Evolutionary conservation across 2,329 filamentous ascomycete genomes (phyloP).

Genomic region (Huntiella abstrusa): DNA sequence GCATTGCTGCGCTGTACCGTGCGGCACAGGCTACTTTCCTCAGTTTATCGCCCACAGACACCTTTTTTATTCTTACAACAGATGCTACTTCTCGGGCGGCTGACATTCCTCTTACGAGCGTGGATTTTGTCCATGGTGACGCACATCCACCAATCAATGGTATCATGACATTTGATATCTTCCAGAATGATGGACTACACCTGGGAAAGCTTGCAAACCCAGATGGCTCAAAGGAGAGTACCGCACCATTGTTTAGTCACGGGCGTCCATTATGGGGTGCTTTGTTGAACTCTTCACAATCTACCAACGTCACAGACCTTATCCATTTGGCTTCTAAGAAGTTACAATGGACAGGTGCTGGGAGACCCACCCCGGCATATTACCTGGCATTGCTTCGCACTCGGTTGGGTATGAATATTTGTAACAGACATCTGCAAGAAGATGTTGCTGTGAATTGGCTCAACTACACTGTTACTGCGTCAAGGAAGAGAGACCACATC

Average conservation of each 20-base stretch:
- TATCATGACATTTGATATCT: slow-evolving; percentile 6
- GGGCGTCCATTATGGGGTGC: slow-evolving; percentile 10
- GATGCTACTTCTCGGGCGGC: neutral
- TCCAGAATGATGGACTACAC: neutral
- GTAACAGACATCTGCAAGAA: slow-evolving; percentile 1
- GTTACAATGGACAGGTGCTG: neutral
- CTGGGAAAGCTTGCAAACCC: neutral
- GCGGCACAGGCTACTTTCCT: slow-evolving; percentile 10
- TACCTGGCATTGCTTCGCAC: slow-evolving; percentile 6
- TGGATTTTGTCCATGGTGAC: slow-evolving; percentile 3
- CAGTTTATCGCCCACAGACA: neutral
- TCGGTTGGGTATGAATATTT: slow-evolving; percentile 1
- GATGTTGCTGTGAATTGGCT: slow-evolving; percentile 7
- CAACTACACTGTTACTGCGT: slow-evolving; percentile 6
- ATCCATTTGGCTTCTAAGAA: slow-evolving; percentile 7
- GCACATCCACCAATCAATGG: slow-evolving; percentile 8
- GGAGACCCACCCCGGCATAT: slow-evolving; percentile 3
- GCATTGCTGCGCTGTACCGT: slow-evolving; percentile 4
- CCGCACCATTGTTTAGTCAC: slow-evolving; percentile 2
- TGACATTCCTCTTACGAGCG: neutral
- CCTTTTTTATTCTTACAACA: slow-evolving; percentile 6
- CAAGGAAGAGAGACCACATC: slow-evolving; percentile 4
- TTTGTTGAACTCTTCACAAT: slow-evolving; percentile 3
- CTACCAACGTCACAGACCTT: slow-evolving; percentile 4
- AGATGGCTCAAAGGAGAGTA: neutral